phyloP scores from a whole-genome alignment of 1,139 yeast species.

The Candida smagusa region DNA sequence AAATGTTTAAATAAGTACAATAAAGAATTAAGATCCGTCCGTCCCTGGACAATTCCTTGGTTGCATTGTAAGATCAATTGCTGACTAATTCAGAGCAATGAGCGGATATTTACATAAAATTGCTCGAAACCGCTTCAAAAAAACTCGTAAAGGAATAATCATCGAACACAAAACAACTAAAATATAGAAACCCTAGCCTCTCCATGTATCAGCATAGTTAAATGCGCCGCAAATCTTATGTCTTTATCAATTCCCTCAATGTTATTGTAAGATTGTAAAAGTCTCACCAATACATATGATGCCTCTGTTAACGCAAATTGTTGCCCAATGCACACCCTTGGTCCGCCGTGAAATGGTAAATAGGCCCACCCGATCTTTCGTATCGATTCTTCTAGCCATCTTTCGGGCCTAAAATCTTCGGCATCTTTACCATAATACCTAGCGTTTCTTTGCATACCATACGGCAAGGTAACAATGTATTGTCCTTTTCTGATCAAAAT shows the following conservation, averaged over 20 bases:
- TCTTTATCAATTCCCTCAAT: not conserved
- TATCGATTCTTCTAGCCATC: conserved; percentile 41
- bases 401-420: conserved; percentile 44
- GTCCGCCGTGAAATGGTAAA: conserved; percentile 59
- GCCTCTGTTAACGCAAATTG: conserved; percentile 59
- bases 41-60: too few species aligned
- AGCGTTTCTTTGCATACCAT: conserved; percentile 44
- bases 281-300: conserved; percentile 41
- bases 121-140: too few species aligned
- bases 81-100: too few species aligned
- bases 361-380: conserved; percentile 47
- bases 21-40: too few species aligned
- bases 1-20: too few species aligned
- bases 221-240: not conserved
- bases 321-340: conserved; percentile 58
- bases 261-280: conserved; percentile 19
- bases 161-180: not conserved
- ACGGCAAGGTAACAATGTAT: conserved; percentile 40
- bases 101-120: too few species aligned
- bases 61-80: too few species aligned
- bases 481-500: conserved; percentile 45
- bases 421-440: conserved; percentile 50
- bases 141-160: not conserved
- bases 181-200: not conserved
- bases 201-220: not conserved